Base-by-base conservation (phyloP, 371 early-diverging fungal species). In the Phascolomyces articulosus region DNA sequence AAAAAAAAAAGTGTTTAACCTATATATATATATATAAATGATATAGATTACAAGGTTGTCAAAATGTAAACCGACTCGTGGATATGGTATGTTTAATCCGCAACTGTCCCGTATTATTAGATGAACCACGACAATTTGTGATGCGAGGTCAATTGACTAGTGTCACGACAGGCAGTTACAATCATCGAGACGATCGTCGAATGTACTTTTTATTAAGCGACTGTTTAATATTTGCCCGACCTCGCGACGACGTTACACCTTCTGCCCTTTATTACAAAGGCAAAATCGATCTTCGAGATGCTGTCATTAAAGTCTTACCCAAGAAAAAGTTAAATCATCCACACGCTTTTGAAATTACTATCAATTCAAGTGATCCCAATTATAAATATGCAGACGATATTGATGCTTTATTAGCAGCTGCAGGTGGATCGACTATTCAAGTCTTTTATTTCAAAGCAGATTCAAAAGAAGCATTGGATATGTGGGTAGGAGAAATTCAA, bases 141-240 rank as follows among this genome's bases (percentile, higher is more conserved):
- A 58, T 59, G 58, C 61, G 64, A 28, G 71, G 66, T 4, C 56
- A 66, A 48, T 40, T 71, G 7, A 28, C 59, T 7, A 51, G 55
- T 53, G 58, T 58, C 20, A 41, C 49, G 8, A 49, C 49, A 16
- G 47, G 34, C 29, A 54, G 54, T 44, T 62, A 60, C 47, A 56
- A 62, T 29, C 48, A 58, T 34, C 41, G 53, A n/a, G 64, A 57
- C 24, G 65, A 64, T 21, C 62, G 58, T n/a, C 64, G 71, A 10
- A 64, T 55, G 53, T 71, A 63, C 58, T 64, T 67, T 47, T 49
- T 67, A 23, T 40, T 67, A 27, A 71, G 53, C 55, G 71, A 71
- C 47, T 51, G 38, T 28, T 26, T 67, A 15, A 62, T 71, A 11
- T 53, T 67, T 47, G 64, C 62, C 16, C 65, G 65, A 40, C 69